These are phyloP conservation scores for Euclidium syriacum DNA, from an alignment of 345 rosid genomes.

Conservation along the genomic window DNA sequence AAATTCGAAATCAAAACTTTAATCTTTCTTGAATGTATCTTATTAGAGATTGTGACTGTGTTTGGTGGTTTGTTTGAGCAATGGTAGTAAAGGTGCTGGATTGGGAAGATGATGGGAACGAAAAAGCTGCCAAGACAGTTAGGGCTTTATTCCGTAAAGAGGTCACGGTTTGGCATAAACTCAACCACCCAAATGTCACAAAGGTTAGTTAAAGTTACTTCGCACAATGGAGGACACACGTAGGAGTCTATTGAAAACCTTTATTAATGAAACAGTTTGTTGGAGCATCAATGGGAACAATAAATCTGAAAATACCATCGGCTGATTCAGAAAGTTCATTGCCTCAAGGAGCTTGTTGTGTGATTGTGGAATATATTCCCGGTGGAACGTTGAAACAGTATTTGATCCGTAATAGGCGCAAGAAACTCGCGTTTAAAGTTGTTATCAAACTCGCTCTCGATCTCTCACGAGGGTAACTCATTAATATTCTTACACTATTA, in stretches of 20 bases:
- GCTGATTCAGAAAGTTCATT: constrained; percentile 33
- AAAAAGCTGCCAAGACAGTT: constrained; percentile 55
- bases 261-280: constrained; percentile 47
- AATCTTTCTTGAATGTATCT: background rate
- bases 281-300: constrained; percentile 95
- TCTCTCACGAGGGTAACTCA: constrained; percentile 80
- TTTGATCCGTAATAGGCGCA: constrained; percentile 61
- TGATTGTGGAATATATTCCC: constrained; percentile 75
- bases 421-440: constrained; percentile 67
- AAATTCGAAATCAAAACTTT: background rate
- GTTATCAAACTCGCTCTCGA: constrained; percentile 87
- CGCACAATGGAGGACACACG: background rate
- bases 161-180: constrained; percentile 97
- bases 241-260: background rate
- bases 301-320: constrained; percentile 68
- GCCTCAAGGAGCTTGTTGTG: constrained; percentile 83
- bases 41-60: background rate
- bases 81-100: constrained; percentile 75
- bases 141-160: constrained; percentile 79
- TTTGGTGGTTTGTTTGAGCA: constrained; percentile 1
- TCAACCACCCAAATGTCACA: constrained; percentile 86
- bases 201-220: constrained; percentile 39
- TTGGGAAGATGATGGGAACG: constrained; percentile 82
- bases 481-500: background rate
- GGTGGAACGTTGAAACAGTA: constrained; percentile 86